Evolutionary conservation across 495 filamentous ascomycete species (phyloP), one percentile per base, ranked within the genome.

Genomic region (Evansstolkia leycettana): DNA sequence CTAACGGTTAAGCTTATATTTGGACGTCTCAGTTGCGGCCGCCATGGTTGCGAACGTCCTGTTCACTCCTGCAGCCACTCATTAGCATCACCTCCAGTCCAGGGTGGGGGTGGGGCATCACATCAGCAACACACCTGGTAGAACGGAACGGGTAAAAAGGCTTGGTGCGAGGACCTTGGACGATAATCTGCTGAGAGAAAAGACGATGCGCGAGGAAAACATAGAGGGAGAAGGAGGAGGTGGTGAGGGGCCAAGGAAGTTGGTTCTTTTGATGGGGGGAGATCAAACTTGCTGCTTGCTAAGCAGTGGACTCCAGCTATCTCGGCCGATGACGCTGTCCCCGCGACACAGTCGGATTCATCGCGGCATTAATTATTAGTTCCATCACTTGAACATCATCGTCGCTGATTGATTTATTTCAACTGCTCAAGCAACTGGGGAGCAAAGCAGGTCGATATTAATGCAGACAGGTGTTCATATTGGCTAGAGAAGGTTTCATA

Each of bases 1-100:
- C 76, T 53, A 61, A 88, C 83, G 84, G 57, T 89, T 88, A 50
- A 93, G 75, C 64, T 84, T 88, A 64, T 94, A 95, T 39, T 71
- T 87, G 44, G 75, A 75, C 19, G 75, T 68, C 45, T 94, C 74
- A 13, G 88, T 80, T 14, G 65, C 65, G 3, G 69, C 51, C 39
- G 78, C 69, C 82, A 92, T 93, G 50, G 73, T 69, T 53, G 61
- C 58, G 57, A 61, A 51, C 31, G 60, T 54, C 52, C 57, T 46
- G 20, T 33, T 43, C 35, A 41, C 39, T 45, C 39, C 51, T 54
- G 37, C 8, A 30, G 12, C n/a, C 12, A 31, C 20, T 9, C 5
- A 23, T 23, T 23, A 23, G 20, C 20, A 23, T 23, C 9, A 4
- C 5, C 4, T 23, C 20, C 9, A 9, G 20, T 23, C 20, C 20